phyloP scores from a whole-genome alignment of 495 filamentous ascomycete genomes.

The Hypoxylon intermedium region DNA sequence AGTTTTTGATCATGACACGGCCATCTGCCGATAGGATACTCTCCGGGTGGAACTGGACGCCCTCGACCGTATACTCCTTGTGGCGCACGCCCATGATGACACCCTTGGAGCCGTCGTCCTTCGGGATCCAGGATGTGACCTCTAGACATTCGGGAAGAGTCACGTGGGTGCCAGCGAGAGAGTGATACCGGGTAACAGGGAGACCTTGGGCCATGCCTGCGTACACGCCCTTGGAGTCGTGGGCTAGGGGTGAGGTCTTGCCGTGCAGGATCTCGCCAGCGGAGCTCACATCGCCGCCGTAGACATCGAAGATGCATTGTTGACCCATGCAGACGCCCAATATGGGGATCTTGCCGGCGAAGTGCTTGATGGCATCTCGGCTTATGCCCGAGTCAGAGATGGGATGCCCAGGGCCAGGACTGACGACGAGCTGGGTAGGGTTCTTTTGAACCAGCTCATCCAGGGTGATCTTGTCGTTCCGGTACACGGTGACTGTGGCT shows the following conservation, averaged over 20 bases:
- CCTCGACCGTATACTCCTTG: constrained; percentile 87
- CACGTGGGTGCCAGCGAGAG: constrained; percentile 88
- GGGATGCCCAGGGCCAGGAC: constrained; percentile 93
- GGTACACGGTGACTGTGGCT: constrained; percentile 82
- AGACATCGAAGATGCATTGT: constrained; percentile 94
- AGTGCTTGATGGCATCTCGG: constrained; percentile 86
- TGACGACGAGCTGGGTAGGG: constrained; percentile 93
- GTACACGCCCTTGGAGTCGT: constrained; percentile 90
- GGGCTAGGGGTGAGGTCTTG: constrained; percentile 88
- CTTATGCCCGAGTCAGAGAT: constrained; percentile 89
- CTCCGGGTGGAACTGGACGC: constrained; percentile 97
- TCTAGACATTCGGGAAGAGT: constrained; percentile 88
- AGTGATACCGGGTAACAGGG: constrained; percentile 94
- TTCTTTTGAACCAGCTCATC: constrained; percentile 80
- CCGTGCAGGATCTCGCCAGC: constrained; percentile 97
- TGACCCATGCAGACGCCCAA: constrained; percentile 98
- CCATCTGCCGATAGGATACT: constrained; percentile 93
- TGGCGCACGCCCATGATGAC: constrained; percentile 98
- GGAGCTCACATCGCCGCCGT: constrained; percentile 88
- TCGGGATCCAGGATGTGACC: constrained; percentile 87
- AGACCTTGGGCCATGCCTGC: constrained; percentile 75
- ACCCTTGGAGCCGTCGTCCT: constrained; percentile 66
- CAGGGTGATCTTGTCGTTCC: constrained; percentile 90
- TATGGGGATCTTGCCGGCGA: constrained; percentile 95
- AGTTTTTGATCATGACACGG: constrained; percentile 88